These are phyloP conservation scores for Sporopachydermia cereana DNA, from an alignment of 1,139 yeast species.

Conservation along the genomic window DNA sequence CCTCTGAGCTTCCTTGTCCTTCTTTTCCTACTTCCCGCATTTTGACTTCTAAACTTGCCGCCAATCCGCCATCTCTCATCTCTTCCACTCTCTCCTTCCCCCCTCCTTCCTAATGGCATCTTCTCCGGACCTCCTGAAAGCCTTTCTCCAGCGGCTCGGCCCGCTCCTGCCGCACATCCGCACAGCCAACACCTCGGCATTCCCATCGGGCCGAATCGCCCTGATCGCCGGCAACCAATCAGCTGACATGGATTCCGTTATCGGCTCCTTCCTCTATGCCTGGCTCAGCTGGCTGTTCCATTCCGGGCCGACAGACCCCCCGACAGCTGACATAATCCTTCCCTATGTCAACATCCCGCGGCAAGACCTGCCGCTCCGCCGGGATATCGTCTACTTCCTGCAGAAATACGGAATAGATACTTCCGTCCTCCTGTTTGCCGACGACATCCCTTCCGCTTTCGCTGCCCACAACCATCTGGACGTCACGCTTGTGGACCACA, in stretches of 20 bases:
- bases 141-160: no score
- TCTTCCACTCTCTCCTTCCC: no score
- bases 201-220: background rate
- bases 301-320: constrained; percentile 13
- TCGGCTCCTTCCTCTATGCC: constrained; percentile 62
- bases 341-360: constrained; percentile 70
- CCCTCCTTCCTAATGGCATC: no score
- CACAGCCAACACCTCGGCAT: no score
- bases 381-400: constrained; percentile 54
- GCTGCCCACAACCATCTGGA: constrained; percentile 18
- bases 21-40: no score
- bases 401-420: constrained; percentile 34
- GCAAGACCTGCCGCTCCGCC: constrained; percentile 53
- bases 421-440: constrained; percentile 47
- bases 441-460: constrained; percentile 36
- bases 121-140: no score
- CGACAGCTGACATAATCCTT: constrained; percentile 23
- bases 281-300: constrained; percentile 33
- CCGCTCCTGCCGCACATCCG: no score
- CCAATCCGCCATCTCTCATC: no score
- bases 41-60: no score
- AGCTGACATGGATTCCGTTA: constrained; percentile 76
- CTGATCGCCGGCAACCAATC: constrained; percentile 4
- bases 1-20: no score
- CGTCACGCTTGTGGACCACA: constrained; percentile 72